Conservation (phyloP, 805 yeast genomes). For the Candida broadrunensis region DNA sequence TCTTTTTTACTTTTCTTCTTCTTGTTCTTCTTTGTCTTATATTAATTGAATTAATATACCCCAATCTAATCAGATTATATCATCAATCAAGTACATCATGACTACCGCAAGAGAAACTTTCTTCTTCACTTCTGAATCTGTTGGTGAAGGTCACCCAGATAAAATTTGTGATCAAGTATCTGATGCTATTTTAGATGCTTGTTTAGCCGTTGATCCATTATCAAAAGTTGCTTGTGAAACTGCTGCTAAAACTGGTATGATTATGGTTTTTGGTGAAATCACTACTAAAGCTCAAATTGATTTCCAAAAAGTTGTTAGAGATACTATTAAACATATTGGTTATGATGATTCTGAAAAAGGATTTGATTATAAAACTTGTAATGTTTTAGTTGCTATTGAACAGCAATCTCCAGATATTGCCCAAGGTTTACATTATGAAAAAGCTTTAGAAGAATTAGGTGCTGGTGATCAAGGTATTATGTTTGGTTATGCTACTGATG, state of each 20-base stretch:
- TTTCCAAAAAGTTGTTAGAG: constrained; percentile 96
- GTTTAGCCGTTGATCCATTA: constrained; percentile 90
- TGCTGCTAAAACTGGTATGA: constrained; percentile 99
- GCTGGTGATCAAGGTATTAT: constrained; percentile 99
- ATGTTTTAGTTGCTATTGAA: constrained; percentile 97
- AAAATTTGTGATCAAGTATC: constrained; percentile 98
- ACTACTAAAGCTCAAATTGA: constrained; percentile 95
- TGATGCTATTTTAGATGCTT: constrained; percentile 97
- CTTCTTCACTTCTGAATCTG: constrained; percentile 82
- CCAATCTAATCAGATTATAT: too few relatives aligned
- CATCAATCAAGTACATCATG: constrained; percentile 1
- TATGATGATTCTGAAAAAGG: constrained; percentile 96
- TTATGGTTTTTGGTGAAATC: constrained; percentile 99
- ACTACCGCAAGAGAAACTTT: constrained; percentile 35
- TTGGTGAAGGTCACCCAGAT: constrained; percentile 94
- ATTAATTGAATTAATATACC: too few relatives aligned
- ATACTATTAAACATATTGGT: constrained; percentile 97
- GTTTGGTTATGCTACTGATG: constrained; percentile 99
- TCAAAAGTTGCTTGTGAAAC: constrained; percentile 99
- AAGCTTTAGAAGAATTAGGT: constrained; percentile 94
- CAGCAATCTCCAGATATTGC: constrained; percentile 99
- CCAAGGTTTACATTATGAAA: constrained; percentile 97
- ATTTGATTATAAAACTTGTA: constrained; percentile 98
- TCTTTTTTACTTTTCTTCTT: not conserved
- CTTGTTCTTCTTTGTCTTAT: constrained; percentile 1